Base-by-base conservation (phyloP, 208 protist genomes). In the Endotrypanum monterogeii region DNA sequence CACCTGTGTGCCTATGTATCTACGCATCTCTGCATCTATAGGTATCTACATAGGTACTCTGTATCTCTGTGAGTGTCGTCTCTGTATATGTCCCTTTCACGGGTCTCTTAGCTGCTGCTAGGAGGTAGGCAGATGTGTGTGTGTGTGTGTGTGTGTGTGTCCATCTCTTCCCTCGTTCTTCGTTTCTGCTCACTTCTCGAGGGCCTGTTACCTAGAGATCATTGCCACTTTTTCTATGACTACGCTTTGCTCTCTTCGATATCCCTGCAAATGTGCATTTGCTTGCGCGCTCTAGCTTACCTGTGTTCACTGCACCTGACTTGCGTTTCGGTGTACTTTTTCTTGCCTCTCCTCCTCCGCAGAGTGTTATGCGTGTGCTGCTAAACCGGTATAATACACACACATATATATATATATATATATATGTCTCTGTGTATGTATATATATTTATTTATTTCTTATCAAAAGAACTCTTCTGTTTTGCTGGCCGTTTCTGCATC, bases 61-160 rank as follows among this genome's bases (percentile, higher is more conserved):
- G 57, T 35, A 20, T 62, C 5, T 39, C 23, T 65, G 2, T 46
- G 4, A 51, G 39, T 67, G 39, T 50, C 39, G 58, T 65, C 0
- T 66, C 3, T 66, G 39, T 30, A 41, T 28, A n/a, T 50, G 41
- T 9, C 1, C 8, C 2, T 50, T 12, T 50, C 18, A 16, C 1
- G 23, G 37, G n/a, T 50, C 18, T 11, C 39, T 6, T 6, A 14
- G 39, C 23, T 48, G 41, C 32, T 32, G 12, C 32, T 51, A 30
- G 62, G 39, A 25, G 8, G 39, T 23, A 41, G 35, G 5, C 58
- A 25, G 2, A 11, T 12, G n/a, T 67, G 39, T 51, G 23, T 14
- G 61, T 67, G 39, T 67, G 37, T 51, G 61, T 67, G 20, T 67
- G 62, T 54, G 11, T 46, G 18, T 65, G 6, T 65, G n/a, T 32